Evolutionary conservation across 441 rosid genomes (phyloP), one percentile per base, ranked within the genome.

Genomic region (Populus tomentosa): DNA sequence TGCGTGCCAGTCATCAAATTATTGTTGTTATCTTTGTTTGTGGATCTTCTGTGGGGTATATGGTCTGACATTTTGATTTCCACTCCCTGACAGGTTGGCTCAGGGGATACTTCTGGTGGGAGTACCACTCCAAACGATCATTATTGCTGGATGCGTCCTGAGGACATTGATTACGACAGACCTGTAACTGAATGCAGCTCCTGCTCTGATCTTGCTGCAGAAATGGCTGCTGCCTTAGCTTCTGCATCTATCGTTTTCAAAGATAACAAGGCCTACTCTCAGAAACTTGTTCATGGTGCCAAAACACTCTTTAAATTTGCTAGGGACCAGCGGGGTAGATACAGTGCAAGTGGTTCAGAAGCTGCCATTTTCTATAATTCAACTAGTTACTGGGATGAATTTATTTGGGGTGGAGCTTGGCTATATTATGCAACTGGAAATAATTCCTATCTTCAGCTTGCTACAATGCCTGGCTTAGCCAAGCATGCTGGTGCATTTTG

Each of bases 121-220:
- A 89, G 83, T 76, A 86, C 93, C 2, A 79, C 69, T n/a, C 82
- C 87, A 1, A 92, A 92, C 38, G 99, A 96, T 74, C 94, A 90
- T 81, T 89, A 88, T 78, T 94, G 99, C 79, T 96, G 99, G 99
- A 90, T 87, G 94, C 92, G 98, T 5, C 99, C 99, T 23, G 99
- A 94, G 87, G 98, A 96, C 84, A 94, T 96, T 78, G 90, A 92
- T 84, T 90, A 90, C 20, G 36, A 6, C 1, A 87, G 99, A 3
- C 86, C 86, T 71, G 92, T 85, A 2, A 0, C 7, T 9, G 78
- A 56, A 28, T 92, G 99, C 67, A 71, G 69, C 77, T 8, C 79
- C 59, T 91, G 98, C 87, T 85, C 98, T 0, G 93, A 91, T 84
- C 91, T 96, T 10, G 98, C 97, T 68, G 98, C 92, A 1, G 98